Evolutionary conservation across 2,329 filamentous ascomycete genomes (phyloP).

Genomic region (Thermothelomyces thermophilus): DNA sequence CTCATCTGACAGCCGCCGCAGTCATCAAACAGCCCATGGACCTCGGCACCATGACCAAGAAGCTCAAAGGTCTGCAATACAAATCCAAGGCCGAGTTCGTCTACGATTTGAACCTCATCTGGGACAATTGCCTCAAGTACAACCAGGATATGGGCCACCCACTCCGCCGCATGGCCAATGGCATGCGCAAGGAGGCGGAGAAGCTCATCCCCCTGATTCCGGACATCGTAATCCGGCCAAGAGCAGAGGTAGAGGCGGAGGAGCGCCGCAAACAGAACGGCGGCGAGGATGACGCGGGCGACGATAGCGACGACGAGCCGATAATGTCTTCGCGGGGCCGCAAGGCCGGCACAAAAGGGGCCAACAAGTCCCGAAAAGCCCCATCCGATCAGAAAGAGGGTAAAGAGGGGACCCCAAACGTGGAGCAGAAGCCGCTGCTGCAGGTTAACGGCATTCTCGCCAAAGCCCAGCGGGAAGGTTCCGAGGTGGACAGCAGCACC

Average conservation of each 20-base stretch:
- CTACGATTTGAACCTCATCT: constrained; percentile 86
- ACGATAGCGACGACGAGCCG: constrained; percentile 94
- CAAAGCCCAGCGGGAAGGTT: constrained; percentile 59
- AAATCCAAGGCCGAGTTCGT: constrained; percentile 94
- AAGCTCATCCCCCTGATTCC: constrained; percentile 93
- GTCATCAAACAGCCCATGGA: constrained; percentile 98
- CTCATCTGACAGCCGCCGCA: constrained; percentile 30
- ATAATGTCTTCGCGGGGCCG: constrained; percentile 96
- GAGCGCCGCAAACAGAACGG: constrained; percentile 81
- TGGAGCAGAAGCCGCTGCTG: constrained; percentile 66
- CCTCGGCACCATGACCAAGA: constrained; percentile 96
- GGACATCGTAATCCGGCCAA: constrained; percentile 81
- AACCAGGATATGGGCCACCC: constrained; percentile 86
- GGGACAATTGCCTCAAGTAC: constrained; percentile 94
- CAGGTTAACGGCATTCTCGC: constrained; percentile 59
- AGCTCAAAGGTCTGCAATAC: constrained; percentile 72
- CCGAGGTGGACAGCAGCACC: constrained; percentile 78
- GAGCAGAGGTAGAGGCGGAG: constrained; percentile 89
- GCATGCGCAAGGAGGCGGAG: constrained; percentile 96
- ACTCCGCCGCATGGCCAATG: constrained; percentile 83
- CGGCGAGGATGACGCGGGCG: constrained; percentile 71
- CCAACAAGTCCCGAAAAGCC: constrained; percentile 70
- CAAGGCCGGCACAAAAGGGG: constrained; percentile 72
- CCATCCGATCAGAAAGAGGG: constrained; percentile 68
- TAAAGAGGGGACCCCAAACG: constrained; percentile 70